Base-by-base conservation (phyloP, 345 rosid genomes). In the Dimocarpus longan region DNA sequence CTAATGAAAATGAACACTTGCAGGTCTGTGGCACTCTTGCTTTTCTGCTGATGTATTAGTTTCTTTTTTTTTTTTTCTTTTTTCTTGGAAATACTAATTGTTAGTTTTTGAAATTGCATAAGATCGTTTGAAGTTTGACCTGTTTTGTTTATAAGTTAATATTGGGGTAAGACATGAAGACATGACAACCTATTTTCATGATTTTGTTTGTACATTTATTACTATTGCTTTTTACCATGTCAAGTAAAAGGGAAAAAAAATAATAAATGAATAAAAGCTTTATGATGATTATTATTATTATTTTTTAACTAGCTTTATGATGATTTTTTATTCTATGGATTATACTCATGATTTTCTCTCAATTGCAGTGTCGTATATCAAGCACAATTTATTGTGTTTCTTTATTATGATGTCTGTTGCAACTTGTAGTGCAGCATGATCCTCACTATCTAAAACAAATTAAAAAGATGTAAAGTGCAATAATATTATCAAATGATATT, bases 1-100 rank as follows among this genome's bases (percentile, higher is more conserved):
- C 97, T 16, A 97, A 92, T 81, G 99, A 92, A 85, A 96, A 93
- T 88, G 99, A 94, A 82, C 98, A 97, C 57, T 89, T 96, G 86
- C 98, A 96, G 99, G 98, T 93, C 67, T 72, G 76, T 82, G 42
- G 54, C n/a, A 54, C 42, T 46, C 76, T 78, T 42, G 69, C 69
- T 72, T 77, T 70, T 28, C 59, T 63, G 46, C 39, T 28, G 46
- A 32, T 56, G 37, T 32, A 32, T 1, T 3, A 7, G 52, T 46
- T 46, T 1, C 8, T 5, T 46, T 46, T 7, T 46, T 46, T 46
- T 46, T 6, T 46, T 46, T 46, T 46, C 5, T 46, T 46, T 1
- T 46, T 10, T 10, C 4, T 10, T 0, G 1, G 8, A 7, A 46
- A 46, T 46, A 3, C 52, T 46, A 46, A 1, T 71, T 50, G 1